Evolutionary conservation across 768 basidiomycete genomes (phyloP).

Genomic region (Leucocoprinus sp.): DNA sequence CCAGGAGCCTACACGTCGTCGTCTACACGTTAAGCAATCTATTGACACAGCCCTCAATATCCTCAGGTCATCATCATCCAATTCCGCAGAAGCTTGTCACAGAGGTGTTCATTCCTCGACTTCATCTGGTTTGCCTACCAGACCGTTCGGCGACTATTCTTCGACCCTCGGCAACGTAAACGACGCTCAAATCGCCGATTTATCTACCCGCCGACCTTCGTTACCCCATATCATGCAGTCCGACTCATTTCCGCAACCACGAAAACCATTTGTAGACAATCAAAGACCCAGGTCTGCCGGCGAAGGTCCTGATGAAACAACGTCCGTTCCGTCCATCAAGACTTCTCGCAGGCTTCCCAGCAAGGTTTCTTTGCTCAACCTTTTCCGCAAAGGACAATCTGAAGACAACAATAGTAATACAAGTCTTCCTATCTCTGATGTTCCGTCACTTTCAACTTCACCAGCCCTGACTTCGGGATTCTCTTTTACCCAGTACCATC

Average conservation of each 20-base stretch:
- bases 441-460: constrained; percentile 5
- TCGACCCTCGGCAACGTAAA: constrained; percentile 28
- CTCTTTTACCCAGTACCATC: background rate
- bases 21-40: constrained; percentile 68
- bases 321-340: constrained; percentile 22
- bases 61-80: constrained; percentile 31
- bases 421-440: constrained; percentile 1
- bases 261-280: constrained; percentile 28
- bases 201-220: constrained; percentile 54
- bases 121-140: constrained; percentile 34
- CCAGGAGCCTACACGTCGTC: constrained; percentile 30
- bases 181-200: constrained; percentile 22
- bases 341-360: constrained; percentile 43
- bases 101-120: constrained; percentile 20
- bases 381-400: constrained; percentile 58
- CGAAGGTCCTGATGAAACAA: constrained; percentile 46
- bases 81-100: constrained; percentile 21
- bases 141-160: constrained; percentile 38
- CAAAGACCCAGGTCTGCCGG: constrained; percentile 69
- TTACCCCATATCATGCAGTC: constrained; percentile 47
- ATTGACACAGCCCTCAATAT: constrained; percentile 65
- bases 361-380: constrained; percentile 67
- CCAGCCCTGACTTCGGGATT: background rate
- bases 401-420: constrained; percentile 11
- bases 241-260: constrained; percentile 20